Evolutionary conservation across 371 early-diverging fungal species (phyloP), one percentile per base, ranked within the genome.

Genomic region (Rhizopus sp.): DNA sequence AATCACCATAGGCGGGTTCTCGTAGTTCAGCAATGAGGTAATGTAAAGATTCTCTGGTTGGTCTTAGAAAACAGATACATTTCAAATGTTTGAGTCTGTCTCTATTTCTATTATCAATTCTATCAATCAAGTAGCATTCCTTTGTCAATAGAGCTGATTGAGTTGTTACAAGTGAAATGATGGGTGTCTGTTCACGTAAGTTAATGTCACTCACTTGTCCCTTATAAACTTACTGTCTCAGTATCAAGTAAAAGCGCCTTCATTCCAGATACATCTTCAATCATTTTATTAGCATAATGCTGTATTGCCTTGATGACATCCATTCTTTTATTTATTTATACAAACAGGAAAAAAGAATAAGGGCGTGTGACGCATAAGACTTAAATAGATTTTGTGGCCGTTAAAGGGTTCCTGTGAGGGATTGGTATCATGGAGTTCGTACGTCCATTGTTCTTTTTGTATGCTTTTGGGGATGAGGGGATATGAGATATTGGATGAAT

Each of bases 31-130:
- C 92, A 34, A 92, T 82, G 52, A 98, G 67, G 41, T 82, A 85
- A 55, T 90, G 92, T 15, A 97, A 71, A 4, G 91, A 87, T 38
- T 92, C 89, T 7, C 83, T 77, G 0, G 94, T 89, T 0, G 98
- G 97, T 39, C 99, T 71, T 12, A 94, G 61, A 66, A 97, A 96
- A 60, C 89, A 89, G 38, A 98, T 79, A 60, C 97, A 97, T 64
- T 96, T 96, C 44, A 98, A 68, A 70, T 96, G 96, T 50, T 86
- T 85, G 92, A 97, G 92, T 65, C 88, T 92, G 56, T 96, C 97
- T 32, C 94, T 75, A 13, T 87, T 73, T 45, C 68, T 59, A 64
- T 94, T 93, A 54, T 93, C 97, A 15, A 98, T 84, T 30, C 91
- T 81, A 71, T 98, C 98, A 12, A 97, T 90, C 32, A 98, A 82